Evolutionary conservation across 768 basidiomycete species (phyloP).

Genomic region (Termitomyces heimii): DNA sequence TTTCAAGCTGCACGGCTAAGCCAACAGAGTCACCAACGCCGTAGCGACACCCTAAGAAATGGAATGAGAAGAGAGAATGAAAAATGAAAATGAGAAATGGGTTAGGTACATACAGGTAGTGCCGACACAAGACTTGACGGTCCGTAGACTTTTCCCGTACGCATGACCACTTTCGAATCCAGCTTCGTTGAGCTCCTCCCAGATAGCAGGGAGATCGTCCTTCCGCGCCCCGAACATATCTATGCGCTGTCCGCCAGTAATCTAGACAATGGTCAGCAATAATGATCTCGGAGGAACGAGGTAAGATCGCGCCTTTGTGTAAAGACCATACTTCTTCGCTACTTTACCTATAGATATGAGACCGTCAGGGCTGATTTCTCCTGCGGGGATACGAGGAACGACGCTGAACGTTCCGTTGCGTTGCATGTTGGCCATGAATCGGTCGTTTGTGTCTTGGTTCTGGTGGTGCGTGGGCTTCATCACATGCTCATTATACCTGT

Average conservation of each 20-base stretch:
- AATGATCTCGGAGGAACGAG: neutral
- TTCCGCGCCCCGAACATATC: slow-evolving; percentile 70
- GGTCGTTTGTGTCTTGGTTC: slow-evolving; percentile 71
- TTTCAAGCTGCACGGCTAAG: slow-evolving; percentile 64
- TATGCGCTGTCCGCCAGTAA: slow-evolving; percentile 46
- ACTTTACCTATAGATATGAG: slow-evolving; percentile 60
- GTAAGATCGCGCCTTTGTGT: slow-evolving; percentile 36
- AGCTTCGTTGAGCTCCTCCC: slow-evolving; percentile 55
- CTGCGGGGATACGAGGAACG: slow-evolving; percentile 64
- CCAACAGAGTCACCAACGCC: slow-evolving; percentile 74
- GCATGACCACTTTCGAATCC: slow-evolving; percentile 77
- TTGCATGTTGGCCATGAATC: slow-evolving; percentile 68
- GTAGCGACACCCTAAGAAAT: slow-evolving; percentile 46
- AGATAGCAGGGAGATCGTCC: slow-evolving; percentile 62
- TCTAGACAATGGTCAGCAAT: neutral
- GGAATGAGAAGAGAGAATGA: neutral
- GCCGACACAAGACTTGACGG: slow-evolving; percentile 77
- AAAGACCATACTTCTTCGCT: slow-evolving; percentile 61
- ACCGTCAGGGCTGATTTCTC: slow-evolving; percentile 64
- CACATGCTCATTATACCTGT: slow-evolving; percentile 55
- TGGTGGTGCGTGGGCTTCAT: slow-evolving; percentile 58
- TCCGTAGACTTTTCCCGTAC: slow-evolving; percentile 64
- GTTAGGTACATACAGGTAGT: slow-evolving; percentile 33
- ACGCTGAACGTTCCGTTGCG: slow-evolving; percentile 68
- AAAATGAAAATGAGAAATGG: neutral